These are phyloP conservation scores for Talaromyces stipitatus DNA, from an alignment of 495 filamentous ascomycete genomes.

Conservation along the genomic window DNA sequence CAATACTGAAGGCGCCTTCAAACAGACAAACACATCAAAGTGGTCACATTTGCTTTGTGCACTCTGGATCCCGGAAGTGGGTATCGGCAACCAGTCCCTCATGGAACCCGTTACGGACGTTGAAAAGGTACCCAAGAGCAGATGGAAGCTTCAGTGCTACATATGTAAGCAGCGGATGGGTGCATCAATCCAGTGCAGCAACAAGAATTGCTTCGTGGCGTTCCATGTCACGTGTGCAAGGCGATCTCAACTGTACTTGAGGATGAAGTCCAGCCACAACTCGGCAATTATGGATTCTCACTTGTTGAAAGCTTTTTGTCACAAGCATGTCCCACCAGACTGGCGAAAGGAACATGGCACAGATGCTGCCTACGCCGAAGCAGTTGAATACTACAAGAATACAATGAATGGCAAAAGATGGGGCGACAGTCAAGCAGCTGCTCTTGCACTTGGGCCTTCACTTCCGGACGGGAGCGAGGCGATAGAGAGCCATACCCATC, in stretches of 20 bases:
- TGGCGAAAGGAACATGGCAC: slow-evolving; percentile 83
- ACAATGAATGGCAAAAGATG: slow-evolving; percentile 80
- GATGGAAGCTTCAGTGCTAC: slow-evolving; percentile 93
- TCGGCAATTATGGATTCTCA: slow-evolving; percentile 80
- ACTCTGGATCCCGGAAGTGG: slow-evolving; percentile 97
- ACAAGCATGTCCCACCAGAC: slow-evolving; percentile 88
- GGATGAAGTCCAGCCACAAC: slow-evolving; percentile 87
- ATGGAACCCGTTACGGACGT: slow-evolving; percentile 99
- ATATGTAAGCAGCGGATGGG: slow-evolving; percentile 98
- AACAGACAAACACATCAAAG: slow-evolving; percentile 88
- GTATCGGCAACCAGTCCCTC: slow-evolving; percentile 89
- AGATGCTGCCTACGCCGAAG: slow-evolving; percentile 55
- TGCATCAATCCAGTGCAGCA: slow-evolving; percentile 95
- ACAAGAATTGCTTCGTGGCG: slow-evolving; percentile 94
- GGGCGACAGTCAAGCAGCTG: slow-evolving; percentile 84
- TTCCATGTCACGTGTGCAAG: slow-evolving; percentile 97
- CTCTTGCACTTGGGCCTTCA: slow-evolving; percentile 65
- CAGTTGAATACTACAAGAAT: slow-evolving; percentile 75
- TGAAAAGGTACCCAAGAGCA: slow-evolving; percentile 86
- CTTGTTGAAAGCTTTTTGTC: slow-evolving; percentile 88
- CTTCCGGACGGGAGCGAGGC: background rate
- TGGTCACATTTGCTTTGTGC: slow-evolving; percentile 97
- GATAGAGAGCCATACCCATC: slow-evolving; percentile 23
- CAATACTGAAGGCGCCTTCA: slow-evolving; percentile 96
- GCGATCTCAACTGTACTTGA: slow-evolving; percentile 78